Conservation (phyloP, 1,139 yeast genomes). For the Geotrichum histeridarum region DNA sequence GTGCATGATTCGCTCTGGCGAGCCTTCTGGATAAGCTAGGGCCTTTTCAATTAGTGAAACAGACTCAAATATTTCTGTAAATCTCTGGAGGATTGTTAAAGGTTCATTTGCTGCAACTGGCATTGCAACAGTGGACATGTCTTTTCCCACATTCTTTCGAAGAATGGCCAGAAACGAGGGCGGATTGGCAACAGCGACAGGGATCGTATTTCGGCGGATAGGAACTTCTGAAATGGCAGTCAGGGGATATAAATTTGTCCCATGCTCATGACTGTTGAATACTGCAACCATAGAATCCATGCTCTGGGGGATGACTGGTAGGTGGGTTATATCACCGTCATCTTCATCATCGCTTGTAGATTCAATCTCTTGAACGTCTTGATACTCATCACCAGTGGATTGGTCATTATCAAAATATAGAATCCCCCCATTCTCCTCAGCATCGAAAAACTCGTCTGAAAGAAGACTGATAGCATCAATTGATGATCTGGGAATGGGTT, state of each 20-base stretch:
- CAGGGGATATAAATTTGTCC: slow-evolving; percentile 52
- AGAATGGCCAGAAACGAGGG: slow-evolving; percentile 76
- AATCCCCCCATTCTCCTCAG: slow-evolving; percentile 46
- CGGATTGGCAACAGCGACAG: slow-evolving; percentile 59
- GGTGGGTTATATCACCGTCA: slow-evolving; percentile 17
- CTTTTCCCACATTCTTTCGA: slow-evolving; percentile 89
- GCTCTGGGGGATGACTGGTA: background rate
- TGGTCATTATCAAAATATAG: slow-evolving; percentile 31
- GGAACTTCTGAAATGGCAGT: slow-evolving; percentile 44
- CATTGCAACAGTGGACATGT: slow-evolving; percentile 79
- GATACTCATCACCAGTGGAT: slow-evolving; percentile 32
- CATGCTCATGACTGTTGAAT: slow-evolving; percentile 8
- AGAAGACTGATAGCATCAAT: slow-evolving; percentile 24
- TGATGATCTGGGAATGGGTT: background rate
- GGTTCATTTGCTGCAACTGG: slow-evolving; percentile 96
- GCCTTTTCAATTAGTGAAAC: slow-evolving; percentile 62
- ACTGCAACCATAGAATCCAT: background rate
- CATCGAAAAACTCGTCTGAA: slow-evolving; percentile 57
- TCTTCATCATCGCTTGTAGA: slow-evolving; percentile 24
- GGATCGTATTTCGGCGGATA: slow-evolving; percentile 56
- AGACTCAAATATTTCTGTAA: slow-evolving; percentile 77
- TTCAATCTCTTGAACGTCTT: slow-evolving; percentile 23
- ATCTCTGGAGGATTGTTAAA: slow-evolving; percentile 68
- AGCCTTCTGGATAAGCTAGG: slow-evolving; percentile 38
- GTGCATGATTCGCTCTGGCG: slow-evolving; percentile 57